phyloP scores from a whole-genome alignment of 345 rosid species.

The Lenwebbia sp. region DNA sequence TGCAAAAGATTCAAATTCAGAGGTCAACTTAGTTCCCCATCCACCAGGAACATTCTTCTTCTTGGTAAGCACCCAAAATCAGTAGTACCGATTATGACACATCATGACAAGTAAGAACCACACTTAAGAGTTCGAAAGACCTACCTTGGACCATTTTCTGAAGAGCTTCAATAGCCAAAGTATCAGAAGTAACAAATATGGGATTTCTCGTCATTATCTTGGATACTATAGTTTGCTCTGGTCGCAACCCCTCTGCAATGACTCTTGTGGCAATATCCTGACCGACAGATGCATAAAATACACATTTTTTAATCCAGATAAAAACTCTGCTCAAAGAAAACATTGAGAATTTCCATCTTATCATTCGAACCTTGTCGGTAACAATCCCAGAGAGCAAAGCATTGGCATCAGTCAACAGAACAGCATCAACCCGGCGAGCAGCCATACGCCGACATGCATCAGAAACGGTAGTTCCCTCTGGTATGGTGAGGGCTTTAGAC shows the following conservation, averaged over 20 bases:
- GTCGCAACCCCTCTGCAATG: constrained; percentile 87
- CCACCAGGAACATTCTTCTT: neutral
- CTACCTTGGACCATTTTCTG: constrained; percentile 96
- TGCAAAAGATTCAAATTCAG: neutral
- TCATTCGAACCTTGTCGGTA: constrained; percentile 57
- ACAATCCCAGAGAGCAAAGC: constrained; percentile 89
- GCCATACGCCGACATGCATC: constrained; percentile 97
- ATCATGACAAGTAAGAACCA: neutral
- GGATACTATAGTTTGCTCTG: constrained; percentile 83
- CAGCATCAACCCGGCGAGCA: constrained; percentile 86
- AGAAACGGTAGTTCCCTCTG: constrained; percentile 79
- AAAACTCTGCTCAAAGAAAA: neutral
- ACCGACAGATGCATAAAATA: neutral
- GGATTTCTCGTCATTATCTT: constrained; percentile 93
- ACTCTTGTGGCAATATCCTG: constrained; percentile 78
- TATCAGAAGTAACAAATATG: constrained; percentile 71
- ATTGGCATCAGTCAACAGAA: constrained; percentile 78
- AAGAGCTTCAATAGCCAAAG: constrained; percentile 90
- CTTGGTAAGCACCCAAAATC: neutral
- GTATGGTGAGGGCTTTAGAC: constrained; percentile 93
- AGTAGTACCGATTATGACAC: neutral
- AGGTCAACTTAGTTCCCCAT: neutral
- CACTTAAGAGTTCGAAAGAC: constrained; percentile 2
- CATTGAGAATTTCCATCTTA: neutral
- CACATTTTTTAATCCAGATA: neutral